These are phyloP conservation scores for Daldinia childiae DNA, from an alignment of 495 filamentous ascomycete species.

Conservation along the genomic window DNA sequence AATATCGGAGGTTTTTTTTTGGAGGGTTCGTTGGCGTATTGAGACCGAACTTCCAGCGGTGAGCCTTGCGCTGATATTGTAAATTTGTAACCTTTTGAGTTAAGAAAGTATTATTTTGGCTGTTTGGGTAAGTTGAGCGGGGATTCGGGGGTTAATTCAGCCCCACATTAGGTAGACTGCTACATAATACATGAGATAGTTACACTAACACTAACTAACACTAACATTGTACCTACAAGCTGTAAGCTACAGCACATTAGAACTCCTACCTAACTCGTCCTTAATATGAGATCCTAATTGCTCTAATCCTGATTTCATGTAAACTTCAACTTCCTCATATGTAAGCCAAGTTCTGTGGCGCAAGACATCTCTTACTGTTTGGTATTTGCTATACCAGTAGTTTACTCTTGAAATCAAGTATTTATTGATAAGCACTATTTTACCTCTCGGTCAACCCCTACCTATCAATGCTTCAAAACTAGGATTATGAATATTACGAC, in stretches of 20 bases:
- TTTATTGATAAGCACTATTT: not conserved
- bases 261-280: not conserved
- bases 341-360: not conserved
- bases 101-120: not conserved
- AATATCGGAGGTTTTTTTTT: not conserved
- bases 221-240: too few species aligned
- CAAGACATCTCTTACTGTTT: not conserved
- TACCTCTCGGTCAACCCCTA: not conserved
- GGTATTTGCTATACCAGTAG: not conserved
- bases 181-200: too few species aligned
- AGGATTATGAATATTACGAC: not conserved
- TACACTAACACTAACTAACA: too few species aligned
- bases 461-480: not conserved
- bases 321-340: not conserved
- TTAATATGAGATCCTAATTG: not conserved
- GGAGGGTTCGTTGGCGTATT: slow-evolving; percentile 10
- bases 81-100: not conserved
- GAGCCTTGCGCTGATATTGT: slow-evolving; percentile 13
- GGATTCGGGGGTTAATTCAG: not conserved
- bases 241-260: not conserved
- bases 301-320: not conserved
- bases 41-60: slow-evolving; percentile 29
- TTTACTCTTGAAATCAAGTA: too few species aligned
- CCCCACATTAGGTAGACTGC: too few species aligned
- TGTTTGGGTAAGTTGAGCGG: not conserved